Evolutionary conservation across 2,329 filamentous ascomycete species (phyloP), one percentile per base, ranked within the genome.

Genomic region (Fusarium fracticaudum): DNA sequence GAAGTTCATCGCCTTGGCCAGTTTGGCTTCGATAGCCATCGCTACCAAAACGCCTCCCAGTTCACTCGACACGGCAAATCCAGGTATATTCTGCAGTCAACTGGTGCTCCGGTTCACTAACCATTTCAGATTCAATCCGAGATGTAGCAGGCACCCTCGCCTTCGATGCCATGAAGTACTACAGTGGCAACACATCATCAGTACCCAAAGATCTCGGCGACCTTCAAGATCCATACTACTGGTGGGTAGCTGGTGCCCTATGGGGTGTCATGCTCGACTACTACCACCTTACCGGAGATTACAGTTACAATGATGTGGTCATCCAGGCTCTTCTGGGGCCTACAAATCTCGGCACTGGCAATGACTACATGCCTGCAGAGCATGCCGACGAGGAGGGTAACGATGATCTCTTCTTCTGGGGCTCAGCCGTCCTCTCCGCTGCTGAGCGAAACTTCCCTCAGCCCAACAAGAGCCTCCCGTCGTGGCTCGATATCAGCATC

Each of bases 381-480:
- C 88, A 91, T 72, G 81, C 82, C 18, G 85, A 85, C n/a, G 87
- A 90, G 69, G 89, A 92, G 80, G 92, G 92, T 60, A 94, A 94
- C 74, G 92, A 94, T 74, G 92, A 94, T 78, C 91, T 94, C 79
- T 90, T 90, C 38, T 94, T 94, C 79, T 94, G 92, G 92, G 90
- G 87, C 17, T 90, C 93, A 33, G 87, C 90, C 20, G 87, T 90
- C 70, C 87, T 94, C 80, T 85, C 90, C 10, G 92, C 92, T 1
- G 90, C 92, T 7, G 92, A 94, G 81, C 87, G 89, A 69, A 89
- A 90, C 79, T 92, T 91, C 65, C 90, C 92, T 4, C 87, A 91
- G 72, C 88, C 91, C 13, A 84, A 90, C n/a, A 76, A 82, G 14
- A 80, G 80, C 22, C 82, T 89, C 43, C 91, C 91, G 2, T 84